A percentile compares a stretch with the other conserved stretches of the same genome.
phyloP scores from a whole-genome alignment of 306 rosid genomes.

The Prunus armeniaca region DNA sequence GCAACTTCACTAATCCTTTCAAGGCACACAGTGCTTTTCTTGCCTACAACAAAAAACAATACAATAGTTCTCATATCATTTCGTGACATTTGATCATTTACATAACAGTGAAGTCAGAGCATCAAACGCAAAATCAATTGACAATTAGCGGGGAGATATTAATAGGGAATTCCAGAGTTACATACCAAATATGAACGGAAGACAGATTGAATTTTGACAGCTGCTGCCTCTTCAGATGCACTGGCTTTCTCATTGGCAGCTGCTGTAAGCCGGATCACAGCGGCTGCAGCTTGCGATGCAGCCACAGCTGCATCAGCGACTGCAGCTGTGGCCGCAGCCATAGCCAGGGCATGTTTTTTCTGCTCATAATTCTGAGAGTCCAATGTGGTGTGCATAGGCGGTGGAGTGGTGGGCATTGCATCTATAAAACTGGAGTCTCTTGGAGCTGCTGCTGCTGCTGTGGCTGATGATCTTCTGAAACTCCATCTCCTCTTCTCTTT shows the following conservation, averaged over 20 bases:
- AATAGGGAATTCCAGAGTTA: not conserved
- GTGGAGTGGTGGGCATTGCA: conserved; percentile 26
- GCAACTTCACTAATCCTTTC: conserved; percentile 86
- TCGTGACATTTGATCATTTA: not conserved
- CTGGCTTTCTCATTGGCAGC: conserved; percentile 34
- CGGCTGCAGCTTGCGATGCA: conserved; percentile 75
- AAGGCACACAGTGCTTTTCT: conserved; percentile 82
- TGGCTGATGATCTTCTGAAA: conserved; percentile 75
- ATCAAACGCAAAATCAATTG: not conserved
- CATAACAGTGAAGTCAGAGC: not conserved
- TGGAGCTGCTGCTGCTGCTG: conserved; percentile 35
- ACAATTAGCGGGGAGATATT: not conserved
- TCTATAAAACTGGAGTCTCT: conserved; percentile 45
- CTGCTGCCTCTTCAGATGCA: conserved; percentile 61
- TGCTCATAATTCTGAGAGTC: conserved; percentile 51
- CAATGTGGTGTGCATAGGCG: conserved; percentile 21
- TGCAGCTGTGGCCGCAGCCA: conserved; percentile 57
- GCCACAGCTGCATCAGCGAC: conserved; percentile 64
- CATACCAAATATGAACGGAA: conserved; percentile 82
- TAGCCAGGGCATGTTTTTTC: conserved; percentile 64
- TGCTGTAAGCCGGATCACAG: conserved; percentile 47
- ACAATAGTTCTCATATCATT: conserved; percentile 2
- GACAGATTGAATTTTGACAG: conserved; percentile 66
- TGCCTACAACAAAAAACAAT: conserved; percentile 49
- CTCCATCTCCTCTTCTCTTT: conserved; percentile 92